These are phyloP conservation scores for Cafeteria roenbergensis DNA, from an alignment of 108 stramenopile genomes.

Conservation along the genomic window DNA sequence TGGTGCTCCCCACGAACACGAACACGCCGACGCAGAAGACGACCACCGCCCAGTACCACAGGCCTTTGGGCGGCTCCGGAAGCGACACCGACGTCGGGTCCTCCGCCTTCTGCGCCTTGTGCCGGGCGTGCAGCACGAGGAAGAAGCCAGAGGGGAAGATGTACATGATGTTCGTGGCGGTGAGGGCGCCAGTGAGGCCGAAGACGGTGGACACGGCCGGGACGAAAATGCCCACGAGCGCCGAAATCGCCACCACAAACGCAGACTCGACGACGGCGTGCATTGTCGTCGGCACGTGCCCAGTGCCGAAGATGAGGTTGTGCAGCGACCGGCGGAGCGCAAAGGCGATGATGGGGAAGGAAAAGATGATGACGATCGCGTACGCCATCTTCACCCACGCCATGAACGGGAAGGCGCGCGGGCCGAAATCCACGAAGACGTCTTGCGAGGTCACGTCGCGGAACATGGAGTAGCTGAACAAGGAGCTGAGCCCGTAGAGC, in stretches of 20 bases:
- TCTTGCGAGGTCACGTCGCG: neutral
- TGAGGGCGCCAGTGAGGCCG: slow-evolving; percentile 5
- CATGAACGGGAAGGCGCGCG: neutral
- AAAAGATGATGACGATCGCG: slow-evolving; percentile 3
- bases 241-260: neutral
- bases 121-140: neutral
- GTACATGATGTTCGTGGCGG: slow-evolving; percentile 3
- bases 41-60: too few relatives aligned
- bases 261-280: neutral
- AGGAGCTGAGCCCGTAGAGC: neutral
- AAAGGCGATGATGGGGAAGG: slow-evolving; percentile 8
- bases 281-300: neutral
- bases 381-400: slow-evolving; percentile 1
- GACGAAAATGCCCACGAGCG: neutral
- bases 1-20: too few relatives aligned
- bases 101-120: too few relatives aligned
- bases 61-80: too few relatives aligned
- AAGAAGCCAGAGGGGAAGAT: neutral
- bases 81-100: too few relatives aligned
- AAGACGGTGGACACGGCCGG: neutral
- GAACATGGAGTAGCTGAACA: slow-evolving; percentile 3
- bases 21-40: too few relatives aligned
- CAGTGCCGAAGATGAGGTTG: neutral
- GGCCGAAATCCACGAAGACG: neutral
- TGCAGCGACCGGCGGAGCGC: neutral